Conservation (phyloP, 2,329 filamentous ascomycete genomes). For the Cadophora luteo-olivacea region DNA sequence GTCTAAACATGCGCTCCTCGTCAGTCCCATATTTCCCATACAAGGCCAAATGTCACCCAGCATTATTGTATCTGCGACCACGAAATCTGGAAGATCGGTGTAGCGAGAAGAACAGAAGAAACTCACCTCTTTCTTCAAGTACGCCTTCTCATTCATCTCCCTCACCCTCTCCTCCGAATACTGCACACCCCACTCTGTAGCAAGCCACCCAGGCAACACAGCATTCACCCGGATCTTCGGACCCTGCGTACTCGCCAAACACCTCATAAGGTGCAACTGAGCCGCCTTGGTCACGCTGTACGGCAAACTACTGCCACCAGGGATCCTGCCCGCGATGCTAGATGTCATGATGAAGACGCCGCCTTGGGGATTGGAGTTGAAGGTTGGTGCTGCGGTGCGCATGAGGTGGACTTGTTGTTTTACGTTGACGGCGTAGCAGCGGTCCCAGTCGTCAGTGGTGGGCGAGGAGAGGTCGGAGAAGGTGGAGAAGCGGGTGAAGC, state of each 20-base stretch:
- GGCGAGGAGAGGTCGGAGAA: slow-evolving; percentile 37
- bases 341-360: slow-evolving; percentile 69
- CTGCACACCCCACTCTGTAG: slow-evolving; percentile 64
- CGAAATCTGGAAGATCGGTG: not conserved
- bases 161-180: slow-evolving; percentile 60
- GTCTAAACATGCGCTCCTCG: slow-evolving; percentile 44
- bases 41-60: too few species aligned
- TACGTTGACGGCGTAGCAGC: slow-evolving; percentile 68
- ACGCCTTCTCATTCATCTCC: slow-evolving; percentile 54
- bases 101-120: not conserved
- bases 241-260: slow-evolving; percentile 66
- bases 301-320: slow-evolving; percentile 30
- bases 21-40: not conserved
- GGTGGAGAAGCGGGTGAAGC: slow-evolving; percentile 29
- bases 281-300: slow-evolving; percentile 51
- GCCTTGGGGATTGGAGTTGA: slow-evolving; percentile 66
- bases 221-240: slow-evolving; percentile 69
- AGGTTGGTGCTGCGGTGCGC: slow-evolving; percentile 62
- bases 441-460: slow-evolving; percentile 39
- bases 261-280: slow-evolving; percentile 69
- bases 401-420: slow-evolving; percentile 60
- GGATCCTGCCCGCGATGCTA: slow-evolving; percentile 59
- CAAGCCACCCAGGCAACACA: slow-evolving; percentile 66
- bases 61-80: too few species aligned
- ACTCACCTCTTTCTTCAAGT: slow-evolving; percentile 59